Base-by-base conservation (phyloP, 371 early-diverging fungal species). In the Dinochytrium kinnereticum region DNA sequence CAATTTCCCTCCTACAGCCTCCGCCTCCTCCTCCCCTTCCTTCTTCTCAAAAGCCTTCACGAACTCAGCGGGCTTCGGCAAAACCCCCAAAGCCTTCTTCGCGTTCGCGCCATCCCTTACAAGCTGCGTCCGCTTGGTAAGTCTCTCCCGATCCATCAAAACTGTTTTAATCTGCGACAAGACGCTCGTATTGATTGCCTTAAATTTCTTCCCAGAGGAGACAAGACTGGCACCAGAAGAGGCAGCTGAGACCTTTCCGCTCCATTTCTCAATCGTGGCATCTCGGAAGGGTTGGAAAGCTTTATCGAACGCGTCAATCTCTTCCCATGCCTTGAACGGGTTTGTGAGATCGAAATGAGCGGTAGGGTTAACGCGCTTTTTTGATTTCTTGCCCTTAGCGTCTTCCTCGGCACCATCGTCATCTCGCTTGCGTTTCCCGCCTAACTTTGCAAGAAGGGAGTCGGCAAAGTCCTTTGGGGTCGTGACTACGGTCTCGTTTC, bases 211-310 rank as follows among this genome's bases (percentile, higher is more conserved):
- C 21, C 24, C 21, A 0, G 26, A 36, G 1, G 37, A 31, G 10
- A 51, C 64, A 26, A 55, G 57, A 38, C 90, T 81, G 17, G 90
- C 85, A 21, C 88, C 83, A 36, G 91, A 90, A 5, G 91, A 85
- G 1, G 95, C 89, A 0, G 89, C 85, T 73, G 93, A 92, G 2
- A 96, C 93, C 79, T 95, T 95, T 81, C 88, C 90, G 76, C 90
- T 90, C 98, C 98, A 98, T 77, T 96, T 96, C 51, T 95, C 95
- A 57, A 98, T 84, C 1, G 95, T 94, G 65, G 86, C 84, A 76
- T 94, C 88, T 33, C 95, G 93, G 85, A 86, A 97, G 0, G 91
- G 86, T 17, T 82, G 77, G 74, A 93, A 93, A 2, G 86, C 86
- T 61, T 64, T 38, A 65, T 77, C 79, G n/a, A 83, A 39, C 1